These are phyloP conservation scores for Metschnikowia gelsemii DNA, from an alignment of 805 yeast genomes.

Conservation along the genomic window DNA sequence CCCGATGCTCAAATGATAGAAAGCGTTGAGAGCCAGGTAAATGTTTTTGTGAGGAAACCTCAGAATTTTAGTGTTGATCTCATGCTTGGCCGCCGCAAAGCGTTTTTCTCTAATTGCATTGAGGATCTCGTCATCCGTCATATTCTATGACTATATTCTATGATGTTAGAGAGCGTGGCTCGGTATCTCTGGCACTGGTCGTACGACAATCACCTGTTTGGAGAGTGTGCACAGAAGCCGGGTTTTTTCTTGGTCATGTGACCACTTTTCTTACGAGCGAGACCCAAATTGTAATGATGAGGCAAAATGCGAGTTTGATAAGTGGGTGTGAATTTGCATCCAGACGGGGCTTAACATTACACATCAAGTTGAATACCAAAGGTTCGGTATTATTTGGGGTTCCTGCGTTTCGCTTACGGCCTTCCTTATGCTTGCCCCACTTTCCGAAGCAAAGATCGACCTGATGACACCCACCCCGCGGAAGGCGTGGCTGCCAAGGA, in stretches of 20 bases:
- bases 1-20: slow-evolving; percentile 35
- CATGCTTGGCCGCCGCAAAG: slow-evolving; percentile 51
- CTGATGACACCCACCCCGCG: background rate
- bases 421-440: too few species aligned
- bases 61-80: slow-evolving; percentile 47
- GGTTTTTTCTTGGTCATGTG: slow-evolving; percentile 11
- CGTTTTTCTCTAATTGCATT: slow-evolving; percentile 53
- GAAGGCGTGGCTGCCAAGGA: slow-evolving; percentile 3
- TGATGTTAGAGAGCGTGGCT: background rate
- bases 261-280: slow-evolving; percentile 1
- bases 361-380: too few species aligned
- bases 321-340: too few species aligned
- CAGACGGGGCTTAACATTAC: too few species aligned
- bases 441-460: too few species aligned
- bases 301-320: too few species aligned
- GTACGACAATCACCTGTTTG: too few species aligned
- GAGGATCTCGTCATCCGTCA: slow-evolving; percentile 31
- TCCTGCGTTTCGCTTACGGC: too few species aligned
- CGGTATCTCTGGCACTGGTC: background rate
- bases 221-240: slow-evolving; percentile 6
- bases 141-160: too few species aligned
- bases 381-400: too few species aligned
- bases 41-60: slow-evolving; percentile 59
- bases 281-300: too few species aligned
- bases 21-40: slow-evolving; percentile 47